phyloP scores from a whole-genome alignment of 108 stramenopile genomes.

The Cyclotella choctawhatcheeana region DNA sequence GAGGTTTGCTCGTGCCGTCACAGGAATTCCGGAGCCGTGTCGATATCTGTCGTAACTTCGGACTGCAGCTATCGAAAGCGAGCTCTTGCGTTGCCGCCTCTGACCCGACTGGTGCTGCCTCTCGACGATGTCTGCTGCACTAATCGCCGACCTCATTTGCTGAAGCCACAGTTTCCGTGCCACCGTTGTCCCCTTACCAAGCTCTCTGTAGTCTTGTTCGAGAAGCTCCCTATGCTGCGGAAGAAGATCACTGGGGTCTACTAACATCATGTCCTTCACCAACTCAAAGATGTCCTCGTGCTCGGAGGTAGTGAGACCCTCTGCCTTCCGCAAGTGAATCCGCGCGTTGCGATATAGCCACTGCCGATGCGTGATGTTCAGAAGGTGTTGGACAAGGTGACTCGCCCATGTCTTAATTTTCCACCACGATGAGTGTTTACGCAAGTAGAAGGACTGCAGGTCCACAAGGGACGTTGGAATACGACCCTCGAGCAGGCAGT shows the following conservation, averaged over 20 bases:
- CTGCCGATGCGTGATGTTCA: conserved; percentile 5
- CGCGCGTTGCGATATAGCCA: conserved; percentile 11
- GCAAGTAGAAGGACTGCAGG: background rate
- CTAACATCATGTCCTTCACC: background rate
- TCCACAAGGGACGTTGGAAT: background rate
- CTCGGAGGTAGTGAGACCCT: background rate
- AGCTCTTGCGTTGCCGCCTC: too few species aligned
- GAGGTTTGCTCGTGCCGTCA: too few species aligned
- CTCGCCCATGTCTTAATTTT: background rate
- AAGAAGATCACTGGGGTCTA: background rate
- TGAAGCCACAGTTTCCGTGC: too few species aligned
- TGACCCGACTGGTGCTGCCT: too few species aligned
- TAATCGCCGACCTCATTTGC: too few species aligned
- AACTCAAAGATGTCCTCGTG: background rate
- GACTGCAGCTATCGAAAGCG: too few species aligned
- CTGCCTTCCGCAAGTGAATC: background rate
- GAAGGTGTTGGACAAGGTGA: background rate
- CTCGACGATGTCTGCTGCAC: too few species aligned
- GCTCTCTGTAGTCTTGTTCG: too few species aligned
- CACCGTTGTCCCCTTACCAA: too few species aligned
- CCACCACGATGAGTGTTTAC: background rate
- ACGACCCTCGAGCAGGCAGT: background rate
- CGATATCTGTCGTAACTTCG: too few species aligned
- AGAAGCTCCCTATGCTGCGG: too few species aligned
- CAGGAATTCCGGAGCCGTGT: too few species aligned